Conservation (phyloP, 2,329 filamentous ascomycete genomes). For the Hypoxylon sp. region DNA sequence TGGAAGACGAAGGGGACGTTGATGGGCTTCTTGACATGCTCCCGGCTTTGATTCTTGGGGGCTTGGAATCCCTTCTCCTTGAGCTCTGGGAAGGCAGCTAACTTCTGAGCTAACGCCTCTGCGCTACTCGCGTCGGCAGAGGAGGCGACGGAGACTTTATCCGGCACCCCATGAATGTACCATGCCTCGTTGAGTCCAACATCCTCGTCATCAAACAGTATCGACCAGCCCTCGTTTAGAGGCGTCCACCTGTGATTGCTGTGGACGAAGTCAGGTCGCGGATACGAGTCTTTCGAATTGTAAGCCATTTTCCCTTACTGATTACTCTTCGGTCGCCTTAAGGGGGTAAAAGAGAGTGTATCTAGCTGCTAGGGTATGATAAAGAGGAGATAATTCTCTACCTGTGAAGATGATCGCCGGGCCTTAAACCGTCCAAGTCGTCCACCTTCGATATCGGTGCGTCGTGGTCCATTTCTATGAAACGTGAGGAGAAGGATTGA, state of each 20-base stretch:
- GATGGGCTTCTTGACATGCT: conserved; percentile 67
- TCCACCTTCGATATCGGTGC: conserved; percentile 36
- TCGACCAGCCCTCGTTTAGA: conserved; percentile 75
- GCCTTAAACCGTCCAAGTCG: conserved; percentile 23
- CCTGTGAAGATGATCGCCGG: conserved; percentile 26
- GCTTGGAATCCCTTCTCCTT: conserved; percentile 62
- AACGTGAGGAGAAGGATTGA: conserved; percentile 51
- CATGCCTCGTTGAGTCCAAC: conserved; percentile 67
- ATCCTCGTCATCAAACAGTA: conserved; percentile 76
- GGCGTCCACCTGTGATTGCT: conserved; percentile 69
- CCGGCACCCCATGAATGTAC: conserved; percentile 67
- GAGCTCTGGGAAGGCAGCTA: conserved; percentile 65
- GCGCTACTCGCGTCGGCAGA: conserved; percentile 46
- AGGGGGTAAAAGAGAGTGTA: conserved; percentile 10
- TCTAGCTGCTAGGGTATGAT: conserved; percentile 8
- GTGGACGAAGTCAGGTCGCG: conserved; percentile 76
- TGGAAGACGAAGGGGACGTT: conserved; percentile 77
- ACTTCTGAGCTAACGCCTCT: conserved; percentile 61
- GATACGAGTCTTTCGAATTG: conserved; percentile 62
- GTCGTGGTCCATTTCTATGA: conserved; percentile 47
- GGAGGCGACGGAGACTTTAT: conserved; percentile 55
- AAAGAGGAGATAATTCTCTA: not conserved
- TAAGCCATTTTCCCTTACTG: conserved; percentile 49
- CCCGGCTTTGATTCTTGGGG: conserved; percentile 49
- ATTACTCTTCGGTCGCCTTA: conserved; percentile 8